Percentiles rank a stretch among this genome's conserved stretches.
phyloP scores from a whole-genome alignment of 306 rosid genomes.

The Biancaea sappan region DNA sequence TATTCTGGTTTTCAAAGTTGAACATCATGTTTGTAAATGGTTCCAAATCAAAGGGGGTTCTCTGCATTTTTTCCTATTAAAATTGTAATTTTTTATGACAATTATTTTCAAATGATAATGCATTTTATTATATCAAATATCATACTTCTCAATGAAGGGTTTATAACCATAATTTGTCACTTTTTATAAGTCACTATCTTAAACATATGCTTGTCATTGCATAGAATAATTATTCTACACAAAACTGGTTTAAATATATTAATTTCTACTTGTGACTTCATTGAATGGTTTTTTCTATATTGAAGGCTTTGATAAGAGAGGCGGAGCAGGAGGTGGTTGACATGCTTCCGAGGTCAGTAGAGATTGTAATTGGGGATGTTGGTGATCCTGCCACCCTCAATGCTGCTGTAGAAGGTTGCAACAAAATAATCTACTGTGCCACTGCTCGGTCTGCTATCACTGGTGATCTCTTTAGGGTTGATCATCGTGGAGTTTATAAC shows the following conservation, averaged over 20 bases:
- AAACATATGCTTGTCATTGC: background rate
- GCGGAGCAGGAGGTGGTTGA: constrained; percentile 68
- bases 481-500: constrained; percentile 83
- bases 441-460: constrained; percentile 90
- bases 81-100: background rate
- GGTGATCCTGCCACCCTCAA: constrained; percentile 75
- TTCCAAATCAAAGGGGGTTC: background rate
- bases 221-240: background rate
- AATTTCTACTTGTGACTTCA: background rate
- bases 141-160: background rate
- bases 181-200: background rate
- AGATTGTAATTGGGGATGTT: constrained; percentile 80
- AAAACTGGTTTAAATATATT: background rate
- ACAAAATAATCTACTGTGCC: constrained; percentile 90
- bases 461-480: constrained; percentile 92
- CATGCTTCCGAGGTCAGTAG: constrained; percentile 91
- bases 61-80: no score
- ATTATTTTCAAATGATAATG: background rate
- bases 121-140: background rate
- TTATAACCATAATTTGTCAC: background rate
- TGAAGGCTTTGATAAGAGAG: constrained; percentile 84
- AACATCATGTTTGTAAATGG: background rate
- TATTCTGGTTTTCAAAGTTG: background rate
- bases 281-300: constrained; percentile 9
- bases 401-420: constrained; percentile 74